Conservation (phyloP, 2,329 filamentous ascomycete genomes). For the Calonectria pauciramosa region DNA sequence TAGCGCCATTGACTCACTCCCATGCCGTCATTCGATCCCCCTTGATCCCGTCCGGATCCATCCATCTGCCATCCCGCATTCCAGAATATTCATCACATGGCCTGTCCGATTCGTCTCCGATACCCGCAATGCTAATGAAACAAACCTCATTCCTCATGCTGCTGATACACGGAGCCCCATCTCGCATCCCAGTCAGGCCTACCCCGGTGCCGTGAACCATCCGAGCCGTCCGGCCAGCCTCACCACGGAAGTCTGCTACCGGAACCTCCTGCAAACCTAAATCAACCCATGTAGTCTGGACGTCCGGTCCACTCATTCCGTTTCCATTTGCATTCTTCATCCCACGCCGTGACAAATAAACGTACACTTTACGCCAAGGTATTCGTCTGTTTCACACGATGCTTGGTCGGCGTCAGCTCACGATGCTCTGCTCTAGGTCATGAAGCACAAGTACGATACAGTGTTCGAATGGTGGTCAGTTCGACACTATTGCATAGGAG, state of each 20-base stretch:
- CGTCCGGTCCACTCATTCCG: neutral
- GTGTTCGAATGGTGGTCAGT: neutral
- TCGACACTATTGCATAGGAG: neutral
- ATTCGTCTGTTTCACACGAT: neutral
- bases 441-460: neutral
- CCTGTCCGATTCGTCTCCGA: neutral
- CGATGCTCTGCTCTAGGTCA: neutral
- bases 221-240: neutral
- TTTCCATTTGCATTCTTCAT: neutral
- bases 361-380: neutral
- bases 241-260: neutral
- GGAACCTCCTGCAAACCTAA: neutral
- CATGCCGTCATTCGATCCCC: neutral
- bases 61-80: constrained; percentile 2
- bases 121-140: neutral
- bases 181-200: neutral
- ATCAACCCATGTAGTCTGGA: neutral
- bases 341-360: neutral
- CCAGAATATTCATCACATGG: neutral
- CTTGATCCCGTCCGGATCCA: neutral
- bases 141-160: neutral
- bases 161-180: neutral
- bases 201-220: neutral
- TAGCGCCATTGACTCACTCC: neutral
- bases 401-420: neutral